These are phyloP conservation scores for Carex kokanica DNA, from an alignment of 176 grass and related monocot species.

Conservation along the genomic window DNA sequence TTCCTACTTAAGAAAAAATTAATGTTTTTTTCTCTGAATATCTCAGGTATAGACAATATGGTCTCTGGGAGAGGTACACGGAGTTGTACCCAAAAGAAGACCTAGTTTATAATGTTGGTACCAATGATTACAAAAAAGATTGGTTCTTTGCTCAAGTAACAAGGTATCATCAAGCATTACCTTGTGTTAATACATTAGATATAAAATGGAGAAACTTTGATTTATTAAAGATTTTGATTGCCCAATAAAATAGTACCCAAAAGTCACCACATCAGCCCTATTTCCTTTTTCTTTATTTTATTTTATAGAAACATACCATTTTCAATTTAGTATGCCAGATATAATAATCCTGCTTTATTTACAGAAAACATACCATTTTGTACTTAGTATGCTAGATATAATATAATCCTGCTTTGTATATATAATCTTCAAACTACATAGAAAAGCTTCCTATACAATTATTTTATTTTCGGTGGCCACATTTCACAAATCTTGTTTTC, in stretches of 20 bases:
- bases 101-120: constrained; percentile 44
- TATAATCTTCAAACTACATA: too few species aligned
- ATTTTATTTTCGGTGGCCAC: too few species aligned
- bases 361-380: too few species aligned
- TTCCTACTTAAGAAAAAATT: constrained; percentile 24
- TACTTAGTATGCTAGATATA: too few species aligned
- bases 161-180: constrained; percentile 21
- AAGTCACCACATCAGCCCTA: background rate
- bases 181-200: too few species aligned
- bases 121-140: constrained; percentile 49
- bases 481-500: background rate
- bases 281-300: background rate
- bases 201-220: background rate
- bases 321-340: background rate
- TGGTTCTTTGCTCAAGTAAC: constrained; percentile 92
- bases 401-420: too few species aligned
- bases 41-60: constrained; percentile 44
- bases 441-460: too few species aligned
- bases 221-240: background rate
- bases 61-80: constrained; percentile 69
- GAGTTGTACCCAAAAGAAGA: constrained; percentile 49
- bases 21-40: background rate
- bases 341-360: too few species aligned
- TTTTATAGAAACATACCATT: background rate
- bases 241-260: background rate